Percentiles rank a stretch among this genome's conserved stretches.
Conservation (phyloP, 352 stramenopile species). For the Phytophthora vignae region DNA sequence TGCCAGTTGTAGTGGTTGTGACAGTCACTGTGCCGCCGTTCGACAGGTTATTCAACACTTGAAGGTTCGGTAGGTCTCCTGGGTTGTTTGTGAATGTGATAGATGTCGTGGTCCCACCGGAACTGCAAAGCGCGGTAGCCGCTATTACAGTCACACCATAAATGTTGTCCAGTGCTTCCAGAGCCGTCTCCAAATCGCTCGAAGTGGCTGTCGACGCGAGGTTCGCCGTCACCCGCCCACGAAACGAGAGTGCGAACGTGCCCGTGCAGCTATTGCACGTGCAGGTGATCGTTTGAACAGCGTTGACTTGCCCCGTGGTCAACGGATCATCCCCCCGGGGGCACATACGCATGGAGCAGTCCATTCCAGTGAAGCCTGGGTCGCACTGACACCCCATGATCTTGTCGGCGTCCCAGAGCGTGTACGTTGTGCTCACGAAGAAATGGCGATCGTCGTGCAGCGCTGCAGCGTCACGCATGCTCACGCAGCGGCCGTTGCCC, state of each 20-base stretch:
- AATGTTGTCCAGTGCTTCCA: constrained; percentile 72
- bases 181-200: constrained; percentile 46
- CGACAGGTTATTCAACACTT: constrained; percentile 55
- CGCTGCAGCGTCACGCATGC: constrained; percentile 67
- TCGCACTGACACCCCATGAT: constrained; percentile 84
- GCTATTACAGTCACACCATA: constrained; percentile 49
- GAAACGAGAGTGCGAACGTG: constrained; percentile 72
- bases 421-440: constrained; percentile 66
- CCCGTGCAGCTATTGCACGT: constrained; percentile 61
- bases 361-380: constrained; percentile 63
- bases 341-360: constrained; percentile 71
- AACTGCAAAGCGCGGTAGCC: constrained; percentile 44
- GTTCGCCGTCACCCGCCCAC: constrained; percentile 64
- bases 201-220: constrained; percentile 47
- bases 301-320: constrained; percentile 43
- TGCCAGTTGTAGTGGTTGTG: constrained; percentile 41
- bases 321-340: constrained; percentile 71
- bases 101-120: constrained; percentile 45
- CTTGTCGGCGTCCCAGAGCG: constrained; percentile 79
- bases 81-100: constrained; percentile 84
- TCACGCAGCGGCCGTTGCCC: constrained; percentile 70
- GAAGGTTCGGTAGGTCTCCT: constrained; percentile 56
- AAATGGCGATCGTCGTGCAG: constrained; percentile 78
- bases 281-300: constrained; percentile 65
- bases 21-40: constrained; percentile 25